Conservation (phyloP, 495 filamentous ascomycete species). For the Aspergillus funiculosus region DNA sequence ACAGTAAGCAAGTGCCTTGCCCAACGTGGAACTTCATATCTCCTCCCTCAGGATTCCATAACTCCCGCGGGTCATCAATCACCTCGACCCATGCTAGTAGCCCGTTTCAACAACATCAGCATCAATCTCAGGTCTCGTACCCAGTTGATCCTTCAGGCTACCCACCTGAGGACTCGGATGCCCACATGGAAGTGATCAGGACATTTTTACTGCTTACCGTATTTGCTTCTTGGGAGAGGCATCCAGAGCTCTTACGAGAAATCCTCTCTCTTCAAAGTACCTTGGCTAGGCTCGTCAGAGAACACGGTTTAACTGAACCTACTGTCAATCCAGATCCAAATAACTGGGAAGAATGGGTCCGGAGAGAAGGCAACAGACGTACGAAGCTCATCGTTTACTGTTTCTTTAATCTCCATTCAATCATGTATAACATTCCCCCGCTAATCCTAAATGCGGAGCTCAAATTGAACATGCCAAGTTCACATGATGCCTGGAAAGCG, state of each 20-base stretch:
- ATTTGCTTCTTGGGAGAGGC: conserved; percentile 50
- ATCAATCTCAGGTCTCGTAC: conserved; percentile 21
- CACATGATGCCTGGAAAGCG: conserved; percentile 48
- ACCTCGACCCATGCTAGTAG: conserved; percentile 37
- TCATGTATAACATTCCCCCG: conserved; percentile 51
- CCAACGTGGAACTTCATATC: conserved; percentile 42
- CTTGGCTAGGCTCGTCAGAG: conserved; percentile 44
- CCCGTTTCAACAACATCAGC: conserved; percentile 36
- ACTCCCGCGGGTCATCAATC: conserved; percentile 38
- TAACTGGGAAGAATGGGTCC: conserved; percentile 48
- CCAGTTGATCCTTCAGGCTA: conserved; percentile 34
- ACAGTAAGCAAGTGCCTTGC: conserved; percentile 41
- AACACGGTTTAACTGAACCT: conserved; percentile 41
- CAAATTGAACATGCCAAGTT: conserved; percentile 45
- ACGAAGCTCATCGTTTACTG: conserved; percentile 51
- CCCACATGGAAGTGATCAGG: conserved; percentile 47
- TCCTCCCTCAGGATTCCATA: conserved; percentile 33
- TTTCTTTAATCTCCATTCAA: conserved; percentile 51
- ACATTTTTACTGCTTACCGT: conserved; percentile 45
- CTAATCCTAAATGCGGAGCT: conserved; percentile 47
- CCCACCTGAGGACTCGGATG: conserved; percentile 41
- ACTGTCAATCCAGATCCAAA: conserved; percentile 29
- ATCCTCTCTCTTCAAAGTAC: conserved; percentile 48
- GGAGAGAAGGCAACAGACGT: conserved; percentile 44
- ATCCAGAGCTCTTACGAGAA: conserved; percentile 44